A percentile compares a stretch with the other conserved stretches of the same genome.
Conservation (phyloP, 331 rosid genomes). For the Cucumis variabilis region DNA sequence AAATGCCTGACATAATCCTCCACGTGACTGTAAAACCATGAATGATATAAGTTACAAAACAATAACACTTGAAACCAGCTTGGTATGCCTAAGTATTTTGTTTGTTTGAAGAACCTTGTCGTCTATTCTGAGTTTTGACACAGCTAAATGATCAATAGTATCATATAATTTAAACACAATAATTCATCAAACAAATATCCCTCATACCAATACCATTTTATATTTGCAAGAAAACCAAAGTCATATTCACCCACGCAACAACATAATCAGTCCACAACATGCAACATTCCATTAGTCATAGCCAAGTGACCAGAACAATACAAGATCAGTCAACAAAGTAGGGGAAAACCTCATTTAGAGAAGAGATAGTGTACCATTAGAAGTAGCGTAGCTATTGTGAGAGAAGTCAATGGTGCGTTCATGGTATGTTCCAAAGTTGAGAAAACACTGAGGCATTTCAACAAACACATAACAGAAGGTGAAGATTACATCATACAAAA, state of each 20-base stretch:
- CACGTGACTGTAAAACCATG: too few species aligned
- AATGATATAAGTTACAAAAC: too few species aligned
- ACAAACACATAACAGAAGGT: background rate
- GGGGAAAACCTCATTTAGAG: background rate
- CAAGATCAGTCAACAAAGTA: background rate
- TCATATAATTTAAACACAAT: background rate
- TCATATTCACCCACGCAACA: background rate
- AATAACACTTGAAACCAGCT: too few species aligned
- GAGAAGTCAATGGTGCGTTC: conserved; percentile 25
- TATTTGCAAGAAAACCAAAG: background rate
- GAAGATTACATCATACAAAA: background rate
- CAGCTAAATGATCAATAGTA: too few species aligned
- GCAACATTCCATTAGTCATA: conserved; percentile 10
- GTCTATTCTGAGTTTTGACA: too few species aligned
- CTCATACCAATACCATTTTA: background rate
- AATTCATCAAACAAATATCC: background rate
- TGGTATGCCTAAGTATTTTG: too few species aligned
- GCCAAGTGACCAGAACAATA: background rate
- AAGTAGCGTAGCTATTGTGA: conserved; percentile 5
- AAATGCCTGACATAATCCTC: too few species aligned
- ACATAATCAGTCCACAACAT: background rate
- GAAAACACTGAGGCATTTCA: conserved; percentile 16
- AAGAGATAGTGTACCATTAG: conserved; percentile 15
- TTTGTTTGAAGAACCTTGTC: too few species aligned
- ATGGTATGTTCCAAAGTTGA: background rate